Percentiles rank a stretch among this genome's conserved stretches.
Evolutionary conservation across 805 yeast genomes (phyloP).

Genomic region (Kuraishia floccosa): DNA sequence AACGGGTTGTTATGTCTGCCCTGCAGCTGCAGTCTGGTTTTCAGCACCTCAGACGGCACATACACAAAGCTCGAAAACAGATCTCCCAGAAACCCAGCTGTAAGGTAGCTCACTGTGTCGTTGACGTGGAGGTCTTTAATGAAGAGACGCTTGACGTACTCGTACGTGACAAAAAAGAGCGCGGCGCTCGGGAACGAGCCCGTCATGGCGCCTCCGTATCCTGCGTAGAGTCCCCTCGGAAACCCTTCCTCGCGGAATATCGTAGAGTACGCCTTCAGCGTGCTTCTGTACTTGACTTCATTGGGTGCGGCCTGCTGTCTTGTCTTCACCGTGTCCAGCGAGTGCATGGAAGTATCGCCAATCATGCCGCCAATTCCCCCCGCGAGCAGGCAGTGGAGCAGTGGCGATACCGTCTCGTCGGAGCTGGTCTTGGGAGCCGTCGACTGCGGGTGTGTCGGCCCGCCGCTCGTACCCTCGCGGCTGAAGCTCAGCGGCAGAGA

Average conservation of each 20-base stretch:
- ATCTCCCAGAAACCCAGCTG: conserved; percentile 92
- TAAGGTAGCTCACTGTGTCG: conserved; percentile 70
- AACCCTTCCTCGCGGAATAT: conserved; percentile 82
- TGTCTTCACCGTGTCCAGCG: conserved; percentile 92
- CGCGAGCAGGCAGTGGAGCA: conserved; percentile 60
- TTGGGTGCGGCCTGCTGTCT: conserved; percentile 91
- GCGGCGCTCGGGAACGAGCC: conserved; percentile 95
- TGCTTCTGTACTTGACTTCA: conserved; percentile 54
- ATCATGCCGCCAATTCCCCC: conserved; percentile 94
- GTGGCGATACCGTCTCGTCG: conserved; percentile 23
- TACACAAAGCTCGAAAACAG: conserved; percentile 78
- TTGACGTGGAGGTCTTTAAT: conserved; percentile 53
- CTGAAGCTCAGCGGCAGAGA: no score
- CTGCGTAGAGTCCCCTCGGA: conserved; percentile 77
- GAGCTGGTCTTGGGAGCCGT: no score
- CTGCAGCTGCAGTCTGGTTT: conserved; percentile 88
- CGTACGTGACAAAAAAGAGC: conserved; percentile 89
- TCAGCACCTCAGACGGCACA: conserved; percentile 92
- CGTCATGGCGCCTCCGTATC: conserved; percentile 82
- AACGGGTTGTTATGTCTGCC: conserved; percentile 74
- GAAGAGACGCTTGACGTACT: conserved; percentile 60
- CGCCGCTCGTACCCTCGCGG: no score
- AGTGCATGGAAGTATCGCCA: conserved; percentile 91
- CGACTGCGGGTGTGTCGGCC: no score
- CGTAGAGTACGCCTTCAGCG: conserved; percentile 65